phyloP scores from a whole-genome alignment of 805 yeast species.

The Sporopachydermia quercuum region DNA sequence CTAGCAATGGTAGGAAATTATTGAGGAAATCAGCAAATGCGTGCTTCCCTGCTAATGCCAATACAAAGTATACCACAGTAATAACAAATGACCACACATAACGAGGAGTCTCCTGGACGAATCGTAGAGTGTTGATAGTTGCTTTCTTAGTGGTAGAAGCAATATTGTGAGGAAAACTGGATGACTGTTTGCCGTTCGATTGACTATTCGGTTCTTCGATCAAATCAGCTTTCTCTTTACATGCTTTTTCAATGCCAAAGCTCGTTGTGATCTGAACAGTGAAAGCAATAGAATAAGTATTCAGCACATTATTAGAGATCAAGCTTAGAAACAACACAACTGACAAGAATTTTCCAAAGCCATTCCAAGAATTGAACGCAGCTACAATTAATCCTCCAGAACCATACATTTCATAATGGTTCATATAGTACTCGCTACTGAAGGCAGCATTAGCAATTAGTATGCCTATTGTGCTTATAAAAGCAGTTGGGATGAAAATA shows the following conservation, averaged over 20 bases:
- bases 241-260: too few species aligned
- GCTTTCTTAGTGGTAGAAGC: too few species aligned
- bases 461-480: slow-evolving; percentile 63
- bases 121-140: slow-evolving; percentile 4
- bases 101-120: slow-evolving; percentile 52
- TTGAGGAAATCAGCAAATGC: slow-evolving; percentile 60
- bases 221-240: too few species aligned
- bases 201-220: too few species aligned
- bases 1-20: slow-evolving; percentile 81
- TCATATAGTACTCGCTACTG: slow-evolving; percentile 39
- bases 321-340: slow-evolving; percentile 58
- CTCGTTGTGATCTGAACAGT: slow-evolving; percentile 50
- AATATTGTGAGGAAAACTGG: too few species aligned
- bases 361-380: slow-evolving; percentile 58
- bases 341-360: slow-evolving; percentile 63
- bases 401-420: slow-evolving; percentile 41
- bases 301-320: slow-evolving; percentile 69
- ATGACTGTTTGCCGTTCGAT: too few species aligned
- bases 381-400: slow-evolving; percentile 62
- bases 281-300: slow-evolving; percentile 70
- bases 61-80: slow-evolving; percentile 47
- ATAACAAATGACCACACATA: slow-evolving; percentile 59
- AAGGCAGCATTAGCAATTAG: slow-evolving; percentile 55
- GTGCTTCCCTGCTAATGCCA: slow-evolving; percentile 63
- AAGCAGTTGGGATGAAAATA: slow-evolving; percentile 53